These are phyloP conservation scores for Mycena chlorophos DNA, from an alignment of 768 basidiomycete species.

Conservation along the genomic window DNA sequence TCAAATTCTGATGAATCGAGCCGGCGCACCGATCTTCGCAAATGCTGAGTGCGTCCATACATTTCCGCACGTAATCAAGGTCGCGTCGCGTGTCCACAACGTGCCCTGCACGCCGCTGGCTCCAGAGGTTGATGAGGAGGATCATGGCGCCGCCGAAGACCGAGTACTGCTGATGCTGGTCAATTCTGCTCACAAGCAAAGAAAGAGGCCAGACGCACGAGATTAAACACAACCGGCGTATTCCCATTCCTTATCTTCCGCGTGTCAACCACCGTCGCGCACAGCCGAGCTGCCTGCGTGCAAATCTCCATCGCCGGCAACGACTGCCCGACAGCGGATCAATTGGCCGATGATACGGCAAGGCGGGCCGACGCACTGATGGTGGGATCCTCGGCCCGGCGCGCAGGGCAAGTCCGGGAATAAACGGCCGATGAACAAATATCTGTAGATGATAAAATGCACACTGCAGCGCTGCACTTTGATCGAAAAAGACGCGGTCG, in stretches of 20 bases:
- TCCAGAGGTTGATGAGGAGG: too few relatives aligned
- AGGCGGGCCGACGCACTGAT: neutral
- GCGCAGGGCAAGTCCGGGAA: slow-evolving; percentile 65
- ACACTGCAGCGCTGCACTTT: slow-evolving; percentile 55
- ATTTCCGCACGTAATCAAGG: slow-evolving; percentile 58
- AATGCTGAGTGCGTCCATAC: slow-evolving; percentile 49
- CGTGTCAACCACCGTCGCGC: slow-evolving; percentile 66
- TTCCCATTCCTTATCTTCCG: slow-evolving; percentile 34
- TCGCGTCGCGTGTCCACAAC: slow-evolving; percentile 50
- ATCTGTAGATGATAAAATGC: slow-evolving; percentile 58
- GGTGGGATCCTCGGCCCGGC: slow-evolving; percentile 38
- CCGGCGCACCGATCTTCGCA: slow-evolving; percentile 40
- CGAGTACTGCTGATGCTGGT: too few relatives aligned
- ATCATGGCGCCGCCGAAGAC: too few relatives aligned
- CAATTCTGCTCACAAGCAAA: too few relatives aligned
- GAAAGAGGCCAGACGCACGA: too few relatives aligned
- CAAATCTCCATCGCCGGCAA: slow-evolving; percentile 77
- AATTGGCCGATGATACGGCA: neutral
- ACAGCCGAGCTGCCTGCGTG: slow-evolving; percentile 78
- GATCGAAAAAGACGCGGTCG: slow-evolving; percentile 46
- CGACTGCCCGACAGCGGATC: slow-evolving; percentile 10
- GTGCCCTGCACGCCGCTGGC: too few relatives aligned
- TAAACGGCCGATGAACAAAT: slow-evolving; percentile 76
- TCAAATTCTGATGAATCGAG: neutral
- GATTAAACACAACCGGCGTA: slow-evolving; percentile 35